A percentile compares a stretch with the other conserved stretches of the same genome.
Evolutionary conservation across 208 protist species (phyloP).

Genomic region (Leishmania aethiopica): DNA sequence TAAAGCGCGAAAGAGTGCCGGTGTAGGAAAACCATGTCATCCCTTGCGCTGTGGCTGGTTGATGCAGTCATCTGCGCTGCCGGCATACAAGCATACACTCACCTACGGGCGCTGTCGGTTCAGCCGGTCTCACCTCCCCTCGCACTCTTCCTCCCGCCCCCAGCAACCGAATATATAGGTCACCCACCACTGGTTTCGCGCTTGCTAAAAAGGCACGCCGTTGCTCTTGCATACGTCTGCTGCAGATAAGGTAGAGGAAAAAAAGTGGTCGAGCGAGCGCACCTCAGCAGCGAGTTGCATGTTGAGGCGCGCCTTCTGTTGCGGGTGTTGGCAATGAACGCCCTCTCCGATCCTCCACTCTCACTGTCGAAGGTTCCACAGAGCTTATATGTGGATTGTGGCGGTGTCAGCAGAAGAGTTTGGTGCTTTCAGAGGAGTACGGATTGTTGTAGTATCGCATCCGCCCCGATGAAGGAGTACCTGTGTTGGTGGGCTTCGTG

Average conservation of each 20-base stretch:
- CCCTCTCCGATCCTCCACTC: background rate
- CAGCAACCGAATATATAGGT: background rate
- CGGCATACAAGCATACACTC: background rate
- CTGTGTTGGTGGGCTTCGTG: background rate
- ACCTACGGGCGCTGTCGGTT: background rate
- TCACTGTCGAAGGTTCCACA: background rate
- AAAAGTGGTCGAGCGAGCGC: background rate
- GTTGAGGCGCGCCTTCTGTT: background rate
- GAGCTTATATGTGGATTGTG: background rate
- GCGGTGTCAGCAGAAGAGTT: constrained; percentile 21
- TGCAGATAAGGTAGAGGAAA: background rate
- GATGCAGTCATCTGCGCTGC: background rate
- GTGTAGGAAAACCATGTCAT: background rate
- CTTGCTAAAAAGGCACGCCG: background rate
- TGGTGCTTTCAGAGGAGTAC: constrained; percentile 18
- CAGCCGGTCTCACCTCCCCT: background rate
- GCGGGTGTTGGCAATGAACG: background rate
- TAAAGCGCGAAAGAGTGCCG: background rate
- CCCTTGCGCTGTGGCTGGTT: background rate
- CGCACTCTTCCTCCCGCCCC: background rate
- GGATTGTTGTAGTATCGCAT: constrained; percentile 33
- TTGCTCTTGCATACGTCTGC: background rate
- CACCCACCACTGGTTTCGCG: background rate
- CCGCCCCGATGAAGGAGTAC: constrained; percentile 2
- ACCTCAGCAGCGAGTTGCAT: background rate